A percentile compares a stretch with the other conserved stretches of the same genome.
These are phyloP conservation scores for Cutaneotrichosporon cutaneum DNA, from an alignment of 1,284 basidiomycete genomes.

Conservation along the genomic window DNA sequence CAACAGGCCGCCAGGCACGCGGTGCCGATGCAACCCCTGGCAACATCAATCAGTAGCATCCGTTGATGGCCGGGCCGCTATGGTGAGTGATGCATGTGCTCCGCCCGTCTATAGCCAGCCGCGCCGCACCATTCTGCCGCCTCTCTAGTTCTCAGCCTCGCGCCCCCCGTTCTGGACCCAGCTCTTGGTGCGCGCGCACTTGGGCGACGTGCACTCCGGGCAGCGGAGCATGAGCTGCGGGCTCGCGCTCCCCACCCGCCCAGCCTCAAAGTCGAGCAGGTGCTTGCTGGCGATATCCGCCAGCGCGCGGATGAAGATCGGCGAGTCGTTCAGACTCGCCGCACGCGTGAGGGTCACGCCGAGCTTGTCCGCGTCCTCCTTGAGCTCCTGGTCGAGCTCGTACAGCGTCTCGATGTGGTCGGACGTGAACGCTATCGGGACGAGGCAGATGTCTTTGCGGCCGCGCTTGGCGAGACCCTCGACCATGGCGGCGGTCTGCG, in stretches of 20 bases:
- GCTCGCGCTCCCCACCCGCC: constrained; percentile 62
- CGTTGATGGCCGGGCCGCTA: too few species aligned
- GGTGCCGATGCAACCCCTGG: too few species aligned
- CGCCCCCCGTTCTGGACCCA: constrained; percentile 64
- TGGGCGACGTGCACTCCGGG: constrained; percentile 86
- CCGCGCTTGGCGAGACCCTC: constrained; percentile 89
- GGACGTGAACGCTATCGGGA: constrained; percentile 97
- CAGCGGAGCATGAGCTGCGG: constrained; percentile 84
- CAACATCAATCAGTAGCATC: too few species aligned
- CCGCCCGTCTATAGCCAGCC: neutral
- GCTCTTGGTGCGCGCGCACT: constrained; percentile 80
- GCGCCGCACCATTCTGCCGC: too few species aligned
- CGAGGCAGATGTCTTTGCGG: constrained; percentile 79
- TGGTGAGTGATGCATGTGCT: neutral
- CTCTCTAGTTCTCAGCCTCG: constrained; percentile 3
- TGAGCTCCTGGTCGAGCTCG: constrained; percentile 93
- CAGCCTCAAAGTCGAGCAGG: constrained; percentile 61
- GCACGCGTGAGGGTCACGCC: constrained; percentile 90
- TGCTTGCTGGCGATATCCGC: constrained; percentile 90
- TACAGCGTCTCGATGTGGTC: constrained; percentile 99
- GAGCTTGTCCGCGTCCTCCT: constrained; percentile 83
- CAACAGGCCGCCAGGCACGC: too few species aligned
- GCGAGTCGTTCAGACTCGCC: constrained; percentile 95
- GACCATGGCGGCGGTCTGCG: constrained; percentile 88
- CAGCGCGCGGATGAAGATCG: constrained; percentile 92